Evolutionary conservation across 2,329 filamentous ascomycete species (phyloP), one percentile per base, ranked within the genome.

Genomic region (Ophiostoma tasmaniense): DNA sequence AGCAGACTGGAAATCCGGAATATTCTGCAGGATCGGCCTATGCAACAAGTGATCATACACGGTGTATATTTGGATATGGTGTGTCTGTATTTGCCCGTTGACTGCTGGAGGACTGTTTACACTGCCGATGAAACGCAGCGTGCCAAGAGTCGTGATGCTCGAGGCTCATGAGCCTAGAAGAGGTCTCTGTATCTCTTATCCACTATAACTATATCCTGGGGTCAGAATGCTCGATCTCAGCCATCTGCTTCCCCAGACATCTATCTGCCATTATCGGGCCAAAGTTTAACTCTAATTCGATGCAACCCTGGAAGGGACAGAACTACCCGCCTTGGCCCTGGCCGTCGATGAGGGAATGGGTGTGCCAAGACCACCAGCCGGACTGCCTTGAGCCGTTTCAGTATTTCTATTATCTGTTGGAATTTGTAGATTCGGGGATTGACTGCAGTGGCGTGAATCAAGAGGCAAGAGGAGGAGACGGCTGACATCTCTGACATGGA

Each of bases 401-500:
- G n/a, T 14, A 25, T 45, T 45, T 45, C 42, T 7, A 45, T 45
- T n/a, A 20, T 6, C n/a, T 45, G 14, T 45, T 20, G 8, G 50
- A 2, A 55, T 11, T 3, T 13, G 22, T 55, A 52, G 22, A n/a
- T n/a, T 10, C 1, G 7, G 3, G 50, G 3, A 25, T 25, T 22
- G 33, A 33, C 37, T 39, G 10, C 22, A 14, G 50, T 55, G 50
- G 50, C 11, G 50, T 55, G 50, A 55, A 8, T 20, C 42, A 7
- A n/a, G 20, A 45, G 20, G 7, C 10, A 39, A 39, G 37, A 39
- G 37, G 42, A 45, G 42, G 66, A 52, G 59, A 52, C 22, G 10
- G 22, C 20, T 39, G 22, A 30, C 10, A 37, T 68, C 67, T 70
- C 69, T 68, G 65, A 70, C 67, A 69, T 28, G 55, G 71, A 72